A percentile compares a stretch with the other conserved stretches of the same genome.
phyloP scores from a whole-genome alignment of 225 moss, liverwort and hornwort species.

The Physcomitrium patens region DNA sequence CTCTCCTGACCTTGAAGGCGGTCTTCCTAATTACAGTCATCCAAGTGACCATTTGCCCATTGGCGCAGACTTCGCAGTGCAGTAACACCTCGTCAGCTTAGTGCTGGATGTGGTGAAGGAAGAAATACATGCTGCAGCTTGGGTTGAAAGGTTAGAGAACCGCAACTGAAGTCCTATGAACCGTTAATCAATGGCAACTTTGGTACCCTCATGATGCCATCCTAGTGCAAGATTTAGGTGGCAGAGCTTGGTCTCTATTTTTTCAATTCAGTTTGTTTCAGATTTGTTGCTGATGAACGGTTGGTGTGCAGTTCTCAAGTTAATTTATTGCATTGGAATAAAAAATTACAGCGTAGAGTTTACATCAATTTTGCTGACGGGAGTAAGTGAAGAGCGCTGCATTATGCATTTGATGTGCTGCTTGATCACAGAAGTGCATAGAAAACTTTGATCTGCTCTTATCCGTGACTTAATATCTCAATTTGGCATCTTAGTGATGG shows the following conservation, averaged over 20 bases:
- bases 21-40: slow-evolving; percentile 76
- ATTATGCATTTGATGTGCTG: too few species aligned
- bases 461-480: too few species aligned
- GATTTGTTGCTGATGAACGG: slow-evolving; percentile 11
- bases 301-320: neutral
- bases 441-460: too few species aligned
- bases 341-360: neutral
- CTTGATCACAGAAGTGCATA: too few species aligned
- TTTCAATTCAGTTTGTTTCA: slow-evolving; percentile 1
- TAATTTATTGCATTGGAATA: slow-evolving; percentile 4
- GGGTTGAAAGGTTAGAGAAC: slow-evolving; percentile 3
- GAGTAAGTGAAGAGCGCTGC: too few species aligned
- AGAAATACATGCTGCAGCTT: slow-evolving; percentile 5
- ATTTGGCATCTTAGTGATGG: too few species aligned
- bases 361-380: too few species aligned
- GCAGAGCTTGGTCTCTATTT: neutral
- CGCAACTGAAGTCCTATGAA: neutral
- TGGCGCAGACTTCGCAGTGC: slow-evolving; percentile 75
- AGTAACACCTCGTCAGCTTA: slow-evolving; percentile 8
- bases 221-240: slow-evolving; percentile 16
- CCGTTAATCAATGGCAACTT: too few species aligned
- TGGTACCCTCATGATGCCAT: neutral
- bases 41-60: slow-evolving; percentile 95
- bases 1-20: slow-evolving; percentile 64
- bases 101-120: neutral